Evolutionary conservation across 495 filamentous ascomycete species (phyloP), one percentile per base, ranked within the genome.

Genomic region (Penicillium samsonianum): DNA sequence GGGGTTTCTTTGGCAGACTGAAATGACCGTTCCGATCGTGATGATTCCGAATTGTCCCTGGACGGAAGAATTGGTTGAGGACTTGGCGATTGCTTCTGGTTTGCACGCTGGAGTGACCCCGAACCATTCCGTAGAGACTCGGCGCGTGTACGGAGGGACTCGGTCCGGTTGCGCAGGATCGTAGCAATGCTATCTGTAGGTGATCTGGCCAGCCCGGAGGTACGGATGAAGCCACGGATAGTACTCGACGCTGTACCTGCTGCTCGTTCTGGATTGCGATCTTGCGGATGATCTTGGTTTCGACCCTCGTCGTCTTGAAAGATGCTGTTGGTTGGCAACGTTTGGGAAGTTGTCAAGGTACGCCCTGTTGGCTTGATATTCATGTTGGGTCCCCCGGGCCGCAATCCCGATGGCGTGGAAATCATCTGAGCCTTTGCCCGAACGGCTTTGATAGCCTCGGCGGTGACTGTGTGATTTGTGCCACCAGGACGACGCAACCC

Each of bases 201-300:
- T 40, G 70, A 71, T 47, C 61, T 72, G 1, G 58, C 64, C 16
- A 67, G 56, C 12, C 66, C 61, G 11, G 61, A 60, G 48, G 64
- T 75, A 75, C 66, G 75, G 72, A 73, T 77, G 74, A 66, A 74
- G 44, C 73, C 74, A 76, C 68, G 72, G 48, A 72, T 73, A 66
- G 64, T 64, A 33, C 50, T 64, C 10, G 62, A 53, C 19, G 54
- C 58, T 63, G 67, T 63, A 38, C 37, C 30, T 35, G 42, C 26
- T 53, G 19, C 50, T 51, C 48, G 51, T 19, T 59, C 62, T 22
- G 17, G 26, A 16, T 0, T n/a, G 23, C 5, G 37, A 19, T 53
- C 50, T 53, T 53, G 50, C 12, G 16, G 2, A 12, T 17, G 50
- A 43, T 42, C 37, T 55, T 38, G 19, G 7, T 54, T 56, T 33